Evolutionary conservation across 495 filamentous ascomycete species (phyloP).

Genomic region (Podospora anserina): DNA sequence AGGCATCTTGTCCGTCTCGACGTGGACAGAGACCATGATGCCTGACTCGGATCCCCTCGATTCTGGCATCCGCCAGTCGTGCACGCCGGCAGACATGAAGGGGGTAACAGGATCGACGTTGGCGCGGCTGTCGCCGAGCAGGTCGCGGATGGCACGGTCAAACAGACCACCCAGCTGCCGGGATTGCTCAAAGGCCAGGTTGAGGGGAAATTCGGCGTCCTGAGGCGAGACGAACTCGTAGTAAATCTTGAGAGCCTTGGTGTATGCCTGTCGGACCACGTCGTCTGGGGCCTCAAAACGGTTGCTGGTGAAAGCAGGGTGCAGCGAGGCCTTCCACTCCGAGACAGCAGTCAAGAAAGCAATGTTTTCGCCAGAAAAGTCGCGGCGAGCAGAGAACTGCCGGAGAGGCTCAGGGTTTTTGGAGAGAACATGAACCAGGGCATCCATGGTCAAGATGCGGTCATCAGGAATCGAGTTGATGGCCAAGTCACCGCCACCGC

Average conservation of each 20-base stretch:
- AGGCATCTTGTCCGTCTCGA: neutral
- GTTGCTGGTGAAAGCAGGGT: constrained; percentile 7
- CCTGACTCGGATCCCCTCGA: constrained; percentile 19
- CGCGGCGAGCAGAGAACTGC: constrained; percentile 57
- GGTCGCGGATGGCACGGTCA: constrained; percentile 30
- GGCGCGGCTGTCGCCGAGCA: constrained; percentile 13
- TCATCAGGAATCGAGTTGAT: constrained; percentile 34
- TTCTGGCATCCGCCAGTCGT: constrained; percentile 12
- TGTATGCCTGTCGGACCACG: constrained; percentile 43
- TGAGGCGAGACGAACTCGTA: constrained; percentile 51
- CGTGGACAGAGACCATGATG: constrained; percentile 15
- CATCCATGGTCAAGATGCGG: constrained; percentile 54
- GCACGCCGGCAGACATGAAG: constrained; percentile 20
- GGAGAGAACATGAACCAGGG: constrained; percentile 56
- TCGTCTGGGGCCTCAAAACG: constrained; percentile 22
- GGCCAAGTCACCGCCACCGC: constrained; percentile 27
- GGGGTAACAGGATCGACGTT: constrained; percentile 18
- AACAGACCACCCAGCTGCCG: constrained; percentile 33
- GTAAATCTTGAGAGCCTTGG: constrained; percentile 56
- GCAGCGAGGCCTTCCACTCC: constrained; percentile 48
- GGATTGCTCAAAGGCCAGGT: constrained; percentile 46
- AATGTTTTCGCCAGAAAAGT: constrained; percentile 68
- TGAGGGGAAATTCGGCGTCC: constrained; percentile 62
- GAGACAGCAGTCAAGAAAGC: constrained; percentile 58
- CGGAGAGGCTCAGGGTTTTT: constrained; percentile 55